phyloP scores from a whole-genome alignment of 1,139 yeast genomes.

The Geotrichum bryndzae region DNA sequence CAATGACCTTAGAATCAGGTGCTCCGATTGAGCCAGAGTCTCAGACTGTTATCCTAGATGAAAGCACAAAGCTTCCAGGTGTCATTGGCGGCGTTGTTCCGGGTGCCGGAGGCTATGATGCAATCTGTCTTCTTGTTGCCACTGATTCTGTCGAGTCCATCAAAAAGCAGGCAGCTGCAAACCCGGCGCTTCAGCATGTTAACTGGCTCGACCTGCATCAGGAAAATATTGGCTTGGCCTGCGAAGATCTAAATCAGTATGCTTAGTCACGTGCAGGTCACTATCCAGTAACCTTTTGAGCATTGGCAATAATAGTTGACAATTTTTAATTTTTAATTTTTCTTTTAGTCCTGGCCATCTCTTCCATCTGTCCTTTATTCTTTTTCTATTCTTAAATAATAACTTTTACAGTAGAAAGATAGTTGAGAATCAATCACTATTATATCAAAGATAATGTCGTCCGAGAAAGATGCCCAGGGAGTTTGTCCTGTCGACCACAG shows the following conservation, averaged over 20 bases:
- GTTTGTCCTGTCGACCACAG: slow-evolving; percentile 20
- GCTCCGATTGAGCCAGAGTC: slow-evolving; percentile 84
- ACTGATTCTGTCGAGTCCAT: slow-evolving; percentile 43
- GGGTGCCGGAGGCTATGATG: slow-evolving; percentile 98
- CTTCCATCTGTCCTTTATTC: neutral
- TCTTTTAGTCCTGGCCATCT: neutral
- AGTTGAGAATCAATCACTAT: neutral
- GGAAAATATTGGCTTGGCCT: slow-evolving; percentile 32
- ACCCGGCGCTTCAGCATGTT: slow-evolving; percentile 24
- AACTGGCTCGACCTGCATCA: slow-evolving; percentile 35
- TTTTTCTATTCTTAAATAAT: neutral
- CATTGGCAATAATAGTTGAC: neutral
- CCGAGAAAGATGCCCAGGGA: slow-evolving; percentile 6
- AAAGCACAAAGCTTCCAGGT: slow-evolving; percentile 54
- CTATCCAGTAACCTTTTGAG: neutral
- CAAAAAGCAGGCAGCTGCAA: slow-evolving; percentile 32
- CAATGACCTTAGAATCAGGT: slow-evolving; percentile 57
- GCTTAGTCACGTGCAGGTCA: neutral
- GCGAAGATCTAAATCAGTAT: slow-evolving; percentile 19
- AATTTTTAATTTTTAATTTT: neutral
- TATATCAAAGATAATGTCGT: neutral
- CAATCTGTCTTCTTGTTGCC: slow-evolving; percentile 65
- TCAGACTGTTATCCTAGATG: slow-evolving; percentile 69
- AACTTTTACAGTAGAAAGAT: neutral
- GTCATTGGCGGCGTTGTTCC: slow-evolving; percentile 94